Conservation (phyloP, 2,329 filamentous ascomycete genomes). For the Pseudopyrenochaeta lycopersici region DNA sequence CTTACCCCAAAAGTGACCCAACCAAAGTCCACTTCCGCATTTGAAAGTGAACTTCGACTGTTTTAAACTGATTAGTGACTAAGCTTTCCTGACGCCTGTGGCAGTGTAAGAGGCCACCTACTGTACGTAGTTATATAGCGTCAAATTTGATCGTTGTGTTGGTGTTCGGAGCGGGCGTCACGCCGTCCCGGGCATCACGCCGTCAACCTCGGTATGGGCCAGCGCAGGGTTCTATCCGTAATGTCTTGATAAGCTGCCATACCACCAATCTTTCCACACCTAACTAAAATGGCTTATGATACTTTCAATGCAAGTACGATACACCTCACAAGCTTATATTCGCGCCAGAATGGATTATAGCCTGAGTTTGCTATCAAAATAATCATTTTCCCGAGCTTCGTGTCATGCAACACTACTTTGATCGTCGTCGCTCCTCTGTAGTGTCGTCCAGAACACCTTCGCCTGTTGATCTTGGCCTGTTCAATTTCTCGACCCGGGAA, state of each 20-base stretch:
- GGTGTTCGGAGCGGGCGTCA: no score
- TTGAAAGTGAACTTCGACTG: no score
- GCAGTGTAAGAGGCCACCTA: no score
- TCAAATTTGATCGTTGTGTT: no score
- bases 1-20: no score
- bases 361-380: background rate
- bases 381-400: background rate
- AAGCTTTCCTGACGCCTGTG: no score
- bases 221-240: background rate
- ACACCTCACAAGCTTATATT: background rate
- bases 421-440: background rate
- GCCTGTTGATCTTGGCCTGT: background rate
- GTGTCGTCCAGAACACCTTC: background rate
- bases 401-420: background rate
- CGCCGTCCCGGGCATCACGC: no score
- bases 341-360: background rate
- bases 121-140: no score
- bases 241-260: slow-evolving; percentile 2
- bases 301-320: background rate
- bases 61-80: no score
- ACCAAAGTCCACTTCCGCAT: no score
- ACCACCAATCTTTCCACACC: background rate
- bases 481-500: slow-evolving; percentile 10
- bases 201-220: slow-evolving; percentile 1
- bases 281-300: background rate